These are phyloP conservation scores for Penicillium herquei DNA, from an alignment of 495 filamentous ascomycete species.

Conservation along the genomic window DNA sequence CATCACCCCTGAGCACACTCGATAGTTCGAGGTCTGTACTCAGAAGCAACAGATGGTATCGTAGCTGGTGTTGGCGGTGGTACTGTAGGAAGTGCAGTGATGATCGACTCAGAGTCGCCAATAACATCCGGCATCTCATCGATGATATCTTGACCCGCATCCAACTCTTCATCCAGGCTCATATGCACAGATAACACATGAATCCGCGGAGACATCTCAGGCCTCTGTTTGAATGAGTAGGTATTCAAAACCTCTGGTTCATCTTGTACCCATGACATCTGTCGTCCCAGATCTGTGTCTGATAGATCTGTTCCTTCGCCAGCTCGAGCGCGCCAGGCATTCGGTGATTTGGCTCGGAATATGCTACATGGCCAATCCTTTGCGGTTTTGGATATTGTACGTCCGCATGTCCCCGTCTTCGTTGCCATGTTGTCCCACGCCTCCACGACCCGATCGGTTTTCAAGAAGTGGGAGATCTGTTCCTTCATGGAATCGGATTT, in stretches of 20 bases:
- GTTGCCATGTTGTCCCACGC: slow-evolving; percentile 34
- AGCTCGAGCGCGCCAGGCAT: slow-evolving; percentile 9
- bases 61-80: slow-evolving; percentile 13
- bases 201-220: slow-evolving; percentile 29
- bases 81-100: slow-evolving; percentile 42
- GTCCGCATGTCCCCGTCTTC: slow-evolving; percentile 13
- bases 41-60: slow-evolving; percentile 7
- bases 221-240: slow-evolving; percentile 35
- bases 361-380: slow-evolving; percentile 37
- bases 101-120: slow-evolving; percentile 27
- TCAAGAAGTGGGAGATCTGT: slow-evolving; percentile 40
- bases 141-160: slow-evolving; percentile 1
- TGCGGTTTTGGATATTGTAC: slow-evolving; percentile 9
- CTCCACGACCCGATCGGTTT: slow-evolving; percentile 40
- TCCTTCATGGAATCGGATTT: slow-evolving; percentile 32
- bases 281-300: slow-evolving; percentile 18
- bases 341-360: slow-evolving; percentile 31
- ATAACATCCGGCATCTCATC: slow-evolving; percentile 2
- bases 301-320: slow-evolving; percentile 8
- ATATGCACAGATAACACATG: slow-evolving; percentile 36
- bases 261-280: slow-evolving; percentile 36
- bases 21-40: slow-evolving; percentile 16
- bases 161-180: slow-evolving; percentile 26
- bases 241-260: slow-evolving; percentile 32
- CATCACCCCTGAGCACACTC: slow-evolving; percentile 13